phyloP scores from a whole-genome alignment of 441 rosid genomes.

The Caryocar brasiliense region DNA sequence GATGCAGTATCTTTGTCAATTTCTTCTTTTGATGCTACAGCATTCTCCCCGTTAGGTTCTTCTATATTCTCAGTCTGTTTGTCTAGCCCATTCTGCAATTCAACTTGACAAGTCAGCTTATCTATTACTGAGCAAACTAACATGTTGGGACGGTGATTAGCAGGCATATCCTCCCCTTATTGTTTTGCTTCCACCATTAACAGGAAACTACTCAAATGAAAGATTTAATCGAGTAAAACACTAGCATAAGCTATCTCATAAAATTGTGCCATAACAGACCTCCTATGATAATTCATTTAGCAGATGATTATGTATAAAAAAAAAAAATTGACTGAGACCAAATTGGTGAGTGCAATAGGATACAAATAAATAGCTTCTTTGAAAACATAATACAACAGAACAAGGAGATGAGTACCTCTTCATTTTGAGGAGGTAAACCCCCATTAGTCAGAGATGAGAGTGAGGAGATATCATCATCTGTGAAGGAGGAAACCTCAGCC shows the following conservation, averaged over 20 bases:
- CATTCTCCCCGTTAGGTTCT: slow-evolving; percentile 14
- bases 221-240: not conserved
- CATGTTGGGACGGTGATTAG: not conserved
- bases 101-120: slow-evolving; percentile 5
- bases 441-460: slow-evolving; percentile 58
- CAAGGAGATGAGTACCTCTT: slow-evolving; percentile 32
- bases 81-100: slow-evolving; percentile 37
- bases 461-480: slow-evolving; percentile 75
- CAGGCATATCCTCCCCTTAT: too few relatives aligned
- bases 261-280: not conserved
- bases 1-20: slow-evolving; percentile 11
- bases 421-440: slow-evolving; percentile 32
- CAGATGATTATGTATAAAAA: not conserved
- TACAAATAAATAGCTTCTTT: not conserved
- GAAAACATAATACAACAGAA: slow-evolving; percentile 1
- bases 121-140: not conserved
- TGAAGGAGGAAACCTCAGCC: slow-evolving; percentile 58
- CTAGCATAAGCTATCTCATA: not conserved
- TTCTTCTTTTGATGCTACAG: slow-evolving; percentile 17
- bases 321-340: slow-evolving; percentile 4
- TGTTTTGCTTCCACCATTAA: too few relatives aligned
- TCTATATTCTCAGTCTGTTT: slow-evolving; percentile 2
- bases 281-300: not conserved
- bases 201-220: not conserved
- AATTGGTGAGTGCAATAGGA: not conserved